A percentile compares a stretch with the other conserved stretches of the same genome.
Conservation (phyloP, 768 basidiomycete genomes). For the Tephrocybe rancida region DNA sequence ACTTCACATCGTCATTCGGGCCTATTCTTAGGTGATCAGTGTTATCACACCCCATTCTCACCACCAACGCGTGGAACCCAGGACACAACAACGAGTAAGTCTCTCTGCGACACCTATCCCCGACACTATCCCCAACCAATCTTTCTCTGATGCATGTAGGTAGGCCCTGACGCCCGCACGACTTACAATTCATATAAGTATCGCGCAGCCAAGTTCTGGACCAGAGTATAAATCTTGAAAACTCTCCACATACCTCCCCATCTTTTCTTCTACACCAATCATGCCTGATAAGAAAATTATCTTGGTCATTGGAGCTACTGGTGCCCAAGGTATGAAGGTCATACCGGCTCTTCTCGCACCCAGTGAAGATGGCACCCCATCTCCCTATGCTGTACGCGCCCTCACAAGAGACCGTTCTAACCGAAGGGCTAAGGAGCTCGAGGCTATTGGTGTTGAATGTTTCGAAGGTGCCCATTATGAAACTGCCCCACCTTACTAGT, state of each 20-base stretch:
- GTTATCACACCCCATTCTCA: neutral
- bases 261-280: neutral
- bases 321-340: conserved; percentile 44
- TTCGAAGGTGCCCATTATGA: conserved; percentile 32
- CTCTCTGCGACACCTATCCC: neutral
- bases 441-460: conserved; percentile 37
- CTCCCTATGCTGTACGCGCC: conserved; percentile 44
- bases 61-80: neutral
- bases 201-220: neutral
- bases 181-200: conserved; percentile 2
- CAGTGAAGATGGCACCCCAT: conserved; percentile 35
- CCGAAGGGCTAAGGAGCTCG: conserved; percentile 34
- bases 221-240: conserved; percentile 6
- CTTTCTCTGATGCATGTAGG: conserved; percentile 3
- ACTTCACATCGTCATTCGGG: neutral
- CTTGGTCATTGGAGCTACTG: conserved; percentile 48
- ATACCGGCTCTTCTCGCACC: conserved; percentile 38
- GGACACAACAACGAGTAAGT: conserved; percentile 10
- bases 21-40: neutral
- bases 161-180: neutral
- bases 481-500: neutral
- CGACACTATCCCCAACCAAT: neutral
- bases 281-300: conserved; percentile 34
- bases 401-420: conserved; percentile 38
- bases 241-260: neutral